These are phyloP conservation scores for Telfairia occidentalis DNA, from an alignment of 331 rosid species.

Conservation along the genomic window DNA sequence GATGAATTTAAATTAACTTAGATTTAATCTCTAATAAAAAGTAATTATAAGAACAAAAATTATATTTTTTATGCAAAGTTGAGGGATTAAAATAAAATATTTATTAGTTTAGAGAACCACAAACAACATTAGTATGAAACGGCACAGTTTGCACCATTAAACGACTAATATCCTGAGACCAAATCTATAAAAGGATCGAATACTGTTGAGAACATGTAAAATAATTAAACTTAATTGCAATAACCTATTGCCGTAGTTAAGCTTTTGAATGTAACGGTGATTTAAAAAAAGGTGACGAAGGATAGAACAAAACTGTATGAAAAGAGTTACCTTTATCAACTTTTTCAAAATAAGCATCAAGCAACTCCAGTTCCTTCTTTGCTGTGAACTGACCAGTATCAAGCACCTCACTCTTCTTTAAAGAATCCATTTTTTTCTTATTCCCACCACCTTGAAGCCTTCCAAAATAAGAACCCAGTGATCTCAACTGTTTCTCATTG, in stretches of 20 bases:
- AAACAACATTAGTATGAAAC: neutral
- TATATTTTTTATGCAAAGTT: neutral
- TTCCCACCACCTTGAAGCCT: constrained; percentile 37
- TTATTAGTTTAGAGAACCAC: neutral
- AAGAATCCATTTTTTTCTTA: constrained; percentile 16
- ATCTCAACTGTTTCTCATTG: constrained; percentile 42
- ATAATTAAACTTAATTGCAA: neutral
- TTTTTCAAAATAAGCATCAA: constrained; percentile 57
- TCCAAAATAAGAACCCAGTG: constrained; percentile 51
- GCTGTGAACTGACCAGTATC: constrained; percentile 18
- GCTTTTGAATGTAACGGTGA: neutral
- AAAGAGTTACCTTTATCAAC: constrained; percentile 37
- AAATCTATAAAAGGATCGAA: too few relatives aligned
- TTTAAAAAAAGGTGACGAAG: neutral
- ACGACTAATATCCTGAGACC: too few relatives aligned
- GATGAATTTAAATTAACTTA: too few relatives aligned
- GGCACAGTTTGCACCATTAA: neutral
- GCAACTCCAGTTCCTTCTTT: constrained; percentile 42
- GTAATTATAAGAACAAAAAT: too few relatives aligned
- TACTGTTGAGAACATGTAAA: neutral
- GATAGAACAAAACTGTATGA: neutral
- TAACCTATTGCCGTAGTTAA: neutral
- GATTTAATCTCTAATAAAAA: too few relatives aligned
- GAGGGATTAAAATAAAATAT: neutral
- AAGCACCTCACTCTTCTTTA: constrained; percentile 19